A percentile compares a stretch with the other conserved stretches of the same genome.
These are phyloP conservation scores for Vitis labrusca DNA, from an alignment of 164 flowering plant species.

Conservation along the genomic window DNA sequence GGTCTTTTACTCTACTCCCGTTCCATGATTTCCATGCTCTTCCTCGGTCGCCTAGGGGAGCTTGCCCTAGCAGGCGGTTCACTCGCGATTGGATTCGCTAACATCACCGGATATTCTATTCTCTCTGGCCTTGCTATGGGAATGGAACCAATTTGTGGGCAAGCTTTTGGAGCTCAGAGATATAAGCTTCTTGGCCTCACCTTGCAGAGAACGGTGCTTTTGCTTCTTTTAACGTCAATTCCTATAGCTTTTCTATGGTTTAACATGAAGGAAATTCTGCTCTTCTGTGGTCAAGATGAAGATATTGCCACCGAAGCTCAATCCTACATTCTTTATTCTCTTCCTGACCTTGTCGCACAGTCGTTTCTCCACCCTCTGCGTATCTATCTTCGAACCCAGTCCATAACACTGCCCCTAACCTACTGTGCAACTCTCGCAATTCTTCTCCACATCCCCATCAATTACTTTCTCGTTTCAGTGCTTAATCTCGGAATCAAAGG, in stretches of 20 bases:
- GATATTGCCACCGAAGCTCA: conserved; percentile 60
- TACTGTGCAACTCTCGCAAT: conserved; percentile 56
- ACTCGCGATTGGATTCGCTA: conserved; percentile 74
- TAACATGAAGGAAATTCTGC: conserved; percentile 51
- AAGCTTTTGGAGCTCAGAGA: conserved; percentile 72
- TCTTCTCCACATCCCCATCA: conserved; percentile 69
- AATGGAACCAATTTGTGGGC: conserved; percentile 90
- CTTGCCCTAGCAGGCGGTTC: conserved; percentile 71
- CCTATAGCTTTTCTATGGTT: conserved; percentile 63
- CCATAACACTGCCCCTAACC: conserved; percentile 70
- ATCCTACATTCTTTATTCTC: conserved; percentile 49
- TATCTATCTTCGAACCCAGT: conserved; percentile 66
- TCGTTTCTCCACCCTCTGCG: conserved; percentile 72
- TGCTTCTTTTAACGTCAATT: conserved; percentile 48
- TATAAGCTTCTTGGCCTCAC: conserved; percentile 60
- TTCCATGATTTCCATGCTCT: conserved; percentile 79
- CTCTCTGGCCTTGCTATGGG: conserved; percentile 81
- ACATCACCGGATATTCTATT: conserved; percentile 83
- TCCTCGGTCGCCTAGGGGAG: conserved; percentile 74
- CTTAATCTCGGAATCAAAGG: conserved; percentile 62
- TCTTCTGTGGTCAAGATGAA: conserved; percentile 53
- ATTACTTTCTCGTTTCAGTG: conserved; percentile 52
- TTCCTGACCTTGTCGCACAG: conserved; percentile 66
- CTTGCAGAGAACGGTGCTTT: conserved; percentile 52
- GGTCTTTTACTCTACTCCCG: conserved; percentile 70